Evolutionary conservation across 441 rosid species (phyloP).

Genomic region (Bruguiera hainesii): DNA sequence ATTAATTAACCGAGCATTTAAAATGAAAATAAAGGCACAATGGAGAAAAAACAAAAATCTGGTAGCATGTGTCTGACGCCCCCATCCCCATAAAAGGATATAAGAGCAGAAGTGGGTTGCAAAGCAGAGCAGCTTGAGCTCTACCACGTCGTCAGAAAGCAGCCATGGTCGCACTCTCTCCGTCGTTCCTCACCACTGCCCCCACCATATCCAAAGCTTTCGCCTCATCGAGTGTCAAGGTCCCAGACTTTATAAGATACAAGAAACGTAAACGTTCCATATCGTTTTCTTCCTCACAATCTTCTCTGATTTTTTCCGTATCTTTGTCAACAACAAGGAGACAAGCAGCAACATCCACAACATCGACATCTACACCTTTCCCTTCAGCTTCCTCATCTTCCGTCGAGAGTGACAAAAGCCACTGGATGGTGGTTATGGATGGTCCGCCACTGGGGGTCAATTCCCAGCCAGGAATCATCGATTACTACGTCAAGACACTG

Average conservation of each 20-base stretch:
- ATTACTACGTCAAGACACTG: conserved; percentile 59
- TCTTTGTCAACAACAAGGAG: conserved; percentile 18
- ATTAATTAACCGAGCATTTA: too few species aligned
- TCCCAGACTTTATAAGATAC: conserved; percentile 8
- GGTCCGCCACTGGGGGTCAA: conserved; percentile 40
- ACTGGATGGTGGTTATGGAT: conserved; percentile 70
- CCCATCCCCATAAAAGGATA: too few species aligned
- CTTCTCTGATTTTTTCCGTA: conserved; percentile 16
- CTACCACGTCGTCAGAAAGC: neutral
- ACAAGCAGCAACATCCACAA: conserved; percentile 8
- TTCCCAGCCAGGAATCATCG: conserved; percentile 48
- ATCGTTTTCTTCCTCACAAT: conserved; percentile 19
- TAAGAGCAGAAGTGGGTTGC: too few species aligned
- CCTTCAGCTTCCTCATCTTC: conserved; percentile 17
- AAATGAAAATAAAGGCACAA: too few species aligned
- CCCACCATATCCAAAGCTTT: conserved; percentile 13
- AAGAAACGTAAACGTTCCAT: conserved; percentile 15
- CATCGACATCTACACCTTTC: conserved; percentile 24
- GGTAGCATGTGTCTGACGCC: too few species aligned
- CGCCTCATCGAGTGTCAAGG: conserved; percentile 6
- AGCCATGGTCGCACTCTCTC: conserved; percentile 35
- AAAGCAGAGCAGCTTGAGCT: too few species aligned
- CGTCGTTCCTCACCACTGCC: conserved; percentile 15
- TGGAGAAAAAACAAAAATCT: too few species aligned
- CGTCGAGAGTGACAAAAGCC: conserved; percentile 16